Evolutionary conservation across 2,329 filamentous ascomycete species (phyloP).

Genomic region (Colletotrichum aenigma): DNA sequence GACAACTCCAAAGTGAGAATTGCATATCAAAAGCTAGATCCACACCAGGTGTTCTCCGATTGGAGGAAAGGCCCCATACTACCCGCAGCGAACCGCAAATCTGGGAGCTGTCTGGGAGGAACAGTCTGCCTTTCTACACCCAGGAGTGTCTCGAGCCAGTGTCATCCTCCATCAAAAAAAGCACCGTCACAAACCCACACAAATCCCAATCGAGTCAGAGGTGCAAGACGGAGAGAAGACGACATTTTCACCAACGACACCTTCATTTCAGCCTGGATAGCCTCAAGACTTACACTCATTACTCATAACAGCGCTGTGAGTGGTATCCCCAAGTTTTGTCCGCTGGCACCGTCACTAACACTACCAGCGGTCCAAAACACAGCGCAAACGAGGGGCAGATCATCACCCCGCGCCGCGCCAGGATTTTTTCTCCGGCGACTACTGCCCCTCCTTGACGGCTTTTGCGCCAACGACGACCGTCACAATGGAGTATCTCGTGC

Average conservation of each 20-base stretch:
- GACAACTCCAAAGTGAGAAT: not conserved
- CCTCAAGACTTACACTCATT: not conserved
- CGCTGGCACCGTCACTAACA: rapidly evolving
- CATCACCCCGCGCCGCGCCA: constrained; percentile 10
- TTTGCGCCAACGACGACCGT: not conserved
- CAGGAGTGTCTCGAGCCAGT: not conserved
- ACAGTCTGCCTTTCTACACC: not conserved
- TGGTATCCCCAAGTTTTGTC: rapidly evolving
- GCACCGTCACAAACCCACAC: not conserved
- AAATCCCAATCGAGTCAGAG: constrained; percentile 7
- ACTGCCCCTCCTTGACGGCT: not conserved
- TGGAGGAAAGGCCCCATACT: not conserved
- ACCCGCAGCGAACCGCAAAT: not conserved
- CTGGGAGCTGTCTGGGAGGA: not conserved
- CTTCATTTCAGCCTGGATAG: not conserved
- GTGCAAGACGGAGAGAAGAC: not conserved
- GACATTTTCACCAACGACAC: not conserved
- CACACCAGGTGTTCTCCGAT: not conserved
- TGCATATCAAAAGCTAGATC: not conserved
- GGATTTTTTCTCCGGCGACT: not conserved
- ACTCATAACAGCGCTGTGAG: not conserved
- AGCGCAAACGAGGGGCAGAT: constrained; percentile 9
- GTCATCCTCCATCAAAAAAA: not conserved
- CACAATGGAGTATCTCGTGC: constrained; percentile 79
- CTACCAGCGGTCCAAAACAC: not conserved